A percentile compares a stretch with the other conserved stretches of the same genome.
Conservation (phyloP, 257 asterid species). For the Orobanche coerulescens region DNA sequence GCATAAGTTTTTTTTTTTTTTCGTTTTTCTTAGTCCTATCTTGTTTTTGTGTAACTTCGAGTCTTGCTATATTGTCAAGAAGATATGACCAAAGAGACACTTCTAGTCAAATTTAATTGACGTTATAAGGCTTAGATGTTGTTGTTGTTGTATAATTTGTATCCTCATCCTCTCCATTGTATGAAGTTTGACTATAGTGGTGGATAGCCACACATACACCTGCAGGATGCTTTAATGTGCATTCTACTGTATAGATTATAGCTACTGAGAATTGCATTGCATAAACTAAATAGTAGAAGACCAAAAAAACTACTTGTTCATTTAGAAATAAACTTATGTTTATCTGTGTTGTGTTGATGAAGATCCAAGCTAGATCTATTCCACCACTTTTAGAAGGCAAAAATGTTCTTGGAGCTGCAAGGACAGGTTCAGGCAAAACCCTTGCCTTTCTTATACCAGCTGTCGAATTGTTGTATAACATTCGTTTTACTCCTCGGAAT, state of each 20-base stretch:
- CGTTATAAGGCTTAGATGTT: neutral
- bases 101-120: neutral
- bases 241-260: neutral
- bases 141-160: neutral
- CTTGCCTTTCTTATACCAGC: conserved; percentile 90
- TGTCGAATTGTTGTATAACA: conserved; percentile 58
- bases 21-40: neutral
- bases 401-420: conserved; percentile 97
- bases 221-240: no score
- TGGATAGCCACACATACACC: neutral
- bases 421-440: conserved; percentile 98
- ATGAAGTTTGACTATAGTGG: neutral
- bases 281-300: neutral
- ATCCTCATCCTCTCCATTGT: neutral
- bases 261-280: neutral
- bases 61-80: neutral
- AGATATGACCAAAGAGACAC: neutral
- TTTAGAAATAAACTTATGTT: neutral
- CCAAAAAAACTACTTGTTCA: neutral
- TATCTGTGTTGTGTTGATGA: conserved; percentile 20
- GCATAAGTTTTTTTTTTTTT: neutral
- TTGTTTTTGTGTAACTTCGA: neutral
- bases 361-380: conserved; percentile 93
- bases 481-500: conserved; percentile 57
- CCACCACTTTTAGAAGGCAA: conserved; percentile 80